Evolutionary conservation across 2,329 filamentous ascomycete species (phyloP).

Genomic region (Talaromyces sp.): DNA sequence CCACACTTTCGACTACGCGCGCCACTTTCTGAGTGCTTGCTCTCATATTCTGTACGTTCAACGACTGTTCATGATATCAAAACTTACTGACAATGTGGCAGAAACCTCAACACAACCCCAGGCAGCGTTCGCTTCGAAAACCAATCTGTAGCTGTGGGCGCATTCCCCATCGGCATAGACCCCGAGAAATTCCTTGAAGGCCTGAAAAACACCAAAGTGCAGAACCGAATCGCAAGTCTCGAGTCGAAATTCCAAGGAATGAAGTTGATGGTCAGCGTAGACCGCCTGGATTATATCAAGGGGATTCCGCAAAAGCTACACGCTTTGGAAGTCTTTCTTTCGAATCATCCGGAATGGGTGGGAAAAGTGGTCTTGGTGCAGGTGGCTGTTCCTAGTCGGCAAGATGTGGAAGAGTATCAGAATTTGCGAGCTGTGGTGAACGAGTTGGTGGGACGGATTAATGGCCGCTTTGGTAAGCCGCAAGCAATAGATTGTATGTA

Average conservation of each 20-base stretch:
- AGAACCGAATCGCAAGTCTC: slow-evolving; percentile 80
- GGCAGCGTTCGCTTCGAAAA: slow-evolving; percentile 91
- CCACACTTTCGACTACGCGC: slow-evolving; percentile 98
- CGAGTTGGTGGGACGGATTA: slow-evolving; percentile 93
- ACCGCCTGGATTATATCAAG: slow-evolving; percentile 98
- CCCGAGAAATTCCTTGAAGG: slow-evolving; percentile 94
- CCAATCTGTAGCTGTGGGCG: slow-evolving; percentile 85
- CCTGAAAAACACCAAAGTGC: slow-evolving; percentile 78
- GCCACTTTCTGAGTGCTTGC: slow-evolving; percentile 94
- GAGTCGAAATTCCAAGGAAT: slow-evolving; percentile 92
- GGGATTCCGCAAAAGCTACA: slow-evolving; percentile 97
- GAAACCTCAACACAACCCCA: slow-evolving; percentile 67
- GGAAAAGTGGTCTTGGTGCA: slow-evolving; percentile 96
- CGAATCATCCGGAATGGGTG: slow-evolving; percentile 96
- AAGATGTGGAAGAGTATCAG: slow-evolving; percentile 97
- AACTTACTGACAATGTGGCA: slow-evolving; percentile 26
- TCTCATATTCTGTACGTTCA: slow-evolving; percentile 75
- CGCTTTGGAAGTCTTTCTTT: slow-evolving; percentile 92
- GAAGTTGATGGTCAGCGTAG: slow-evolving; percentile 94
- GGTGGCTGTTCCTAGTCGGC: slow-evolving; percentile 88
- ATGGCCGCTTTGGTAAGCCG: slow-evolving; percentile 76
- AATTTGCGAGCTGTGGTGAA: slow-evolving; percentile 94
- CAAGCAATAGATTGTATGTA: background rate
- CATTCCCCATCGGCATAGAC: slow-evolving; percentile 97
- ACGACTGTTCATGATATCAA: background rate